Base-by-base conservation (phyloP, 2,329 filamentous ascomycete species). In the Geosmithia flava region DNA sequence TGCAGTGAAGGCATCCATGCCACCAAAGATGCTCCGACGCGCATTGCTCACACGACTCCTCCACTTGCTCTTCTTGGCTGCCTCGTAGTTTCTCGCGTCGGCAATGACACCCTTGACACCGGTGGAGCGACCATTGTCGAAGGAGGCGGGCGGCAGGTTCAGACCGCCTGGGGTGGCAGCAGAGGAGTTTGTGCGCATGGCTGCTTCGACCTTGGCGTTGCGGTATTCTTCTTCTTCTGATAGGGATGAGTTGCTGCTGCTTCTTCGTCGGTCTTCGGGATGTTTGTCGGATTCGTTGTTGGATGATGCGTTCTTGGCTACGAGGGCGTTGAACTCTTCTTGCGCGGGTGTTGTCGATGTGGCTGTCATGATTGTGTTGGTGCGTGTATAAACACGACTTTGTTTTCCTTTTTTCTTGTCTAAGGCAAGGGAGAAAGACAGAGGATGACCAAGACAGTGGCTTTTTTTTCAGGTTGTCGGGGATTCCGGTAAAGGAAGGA, bases 41-140 rank as follows among this genome's bases (percentile, higher is more conserved):
- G 73, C 76, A 42, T 69, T 68, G 51, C 69, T 69, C 49, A 75
- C 72, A 48, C 69, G 70, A 59, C 65, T 70, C 56, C 68, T 69
- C 70, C 74, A 78, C 53, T 75, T 77, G 55, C 59, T 66, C 58
- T 72, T 72, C 58, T 72, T 72, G 55, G 84, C 83, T 57, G 78
- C 72, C 66, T 87, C 83, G 63, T 84, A 91, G 58, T 81, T 80
- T 58, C 85, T 76, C 39, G 87, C 87, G 61, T 93, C 87, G 56
- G 86, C 85, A 59, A 93, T 91, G 63, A 93, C 87, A 53, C 87
- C 87, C 70, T 91, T 91, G 55, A 89, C 86, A 44, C 87, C 87
- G 2, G 86, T 91, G 55, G 85, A 81, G 54, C 80, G 76, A 50
- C 83, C 81, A 47, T 70, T 78, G 62, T 86, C 78, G 58, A 83